phyloP scores from a whole-genome alignment of 208 protist species.

The Sergeia podlipaevii region DNA sequence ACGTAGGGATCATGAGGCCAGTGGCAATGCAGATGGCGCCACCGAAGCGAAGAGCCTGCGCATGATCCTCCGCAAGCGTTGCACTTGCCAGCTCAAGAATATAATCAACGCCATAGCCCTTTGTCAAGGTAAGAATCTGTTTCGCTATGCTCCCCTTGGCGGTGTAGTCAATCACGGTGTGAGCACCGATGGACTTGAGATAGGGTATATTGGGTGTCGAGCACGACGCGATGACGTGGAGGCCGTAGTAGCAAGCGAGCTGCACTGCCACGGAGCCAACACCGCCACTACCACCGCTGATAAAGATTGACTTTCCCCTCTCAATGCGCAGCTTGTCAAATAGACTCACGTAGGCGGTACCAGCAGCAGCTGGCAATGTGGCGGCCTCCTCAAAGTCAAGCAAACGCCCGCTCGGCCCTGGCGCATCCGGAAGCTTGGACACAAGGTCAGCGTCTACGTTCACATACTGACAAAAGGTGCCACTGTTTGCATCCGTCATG shows the following conservation, averaged over 20 bases:
- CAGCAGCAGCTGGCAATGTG: conserved; percentile 50
- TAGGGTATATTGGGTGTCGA: conserved; percentile 49
- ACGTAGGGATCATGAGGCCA: conserved; percentile 19
- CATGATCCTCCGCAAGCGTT: conserved; percentile 28
- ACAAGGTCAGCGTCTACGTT: conserved; percentile 42
- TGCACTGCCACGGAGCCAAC: conserved; percentile 74
- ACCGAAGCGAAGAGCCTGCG: conserved; percentile 56
- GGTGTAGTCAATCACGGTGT: conserved; percentile 76
- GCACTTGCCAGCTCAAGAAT: conserved; percentile 54
- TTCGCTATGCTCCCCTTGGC: conserved; percentile 30
- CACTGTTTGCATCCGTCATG: conserved; percentile 24
- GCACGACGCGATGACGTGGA: conserved; percentile 61
- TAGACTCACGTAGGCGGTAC: conserved; percentile 64
- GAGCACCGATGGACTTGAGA: conserved; percentile 51
- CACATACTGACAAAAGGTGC: conserved; percentile 73
- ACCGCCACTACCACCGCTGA: conserved; percentile 70
- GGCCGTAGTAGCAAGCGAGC: conserved; percentile 68
- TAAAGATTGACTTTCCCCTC: conserved; percentile 58
- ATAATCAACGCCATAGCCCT: conserved; percentile 79
- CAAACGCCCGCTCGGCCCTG: background rate
- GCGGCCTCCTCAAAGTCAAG: conserved; percentile 76
- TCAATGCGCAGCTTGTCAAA: conserved; percentile 74
- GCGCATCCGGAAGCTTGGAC: conserved; percentile 32
- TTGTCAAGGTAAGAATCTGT: conserved; percentile 42
- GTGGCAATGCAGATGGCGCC: conserved; percentile 59